These are phyloP conservation scores for Orbilia ellipsospora DNA, from an alignment of 2,329 filamentous ascomycete species.

Conservation along the genomic window DNA sequence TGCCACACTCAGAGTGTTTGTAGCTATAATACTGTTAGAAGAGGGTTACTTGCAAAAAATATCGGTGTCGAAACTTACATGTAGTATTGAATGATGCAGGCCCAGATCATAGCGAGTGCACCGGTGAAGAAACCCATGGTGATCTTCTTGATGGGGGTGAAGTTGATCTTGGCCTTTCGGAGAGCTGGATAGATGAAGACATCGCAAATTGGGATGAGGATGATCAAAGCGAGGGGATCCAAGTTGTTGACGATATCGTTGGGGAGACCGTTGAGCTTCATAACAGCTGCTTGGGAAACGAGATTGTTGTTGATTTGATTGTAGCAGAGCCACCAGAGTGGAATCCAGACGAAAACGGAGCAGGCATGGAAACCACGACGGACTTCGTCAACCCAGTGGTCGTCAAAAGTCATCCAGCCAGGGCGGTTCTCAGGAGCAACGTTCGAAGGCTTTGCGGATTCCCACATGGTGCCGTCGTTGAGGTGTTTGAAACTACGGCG, in stretches of 20 bases:
- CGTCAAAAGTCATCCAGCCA: conserved; percentile 82
- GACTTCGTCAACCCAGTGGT: conserved; percentile 84
- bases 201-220: conserved; percentile 60
- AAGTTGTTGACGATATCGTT: conserved; percentile 60
- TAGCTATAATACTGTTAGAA: conserved; percentile 48
- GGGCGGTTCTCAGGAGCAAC: conserved; percentile 70
- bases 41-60: neutral
- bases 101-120: conserved; percentile 65
- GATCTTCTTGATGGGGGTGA: conserved; percentile 62
- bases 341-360: conserved; percentile 69
- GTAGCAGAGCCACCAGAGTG: conserved; percentile 71
- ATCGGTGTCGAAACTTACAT: conserved; percentile 27
- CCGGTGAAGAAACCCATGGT: conserved; percentile 47
- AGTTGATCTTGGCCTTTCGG: conserved; percentile 40
- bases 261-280: conserved; percentile 65
- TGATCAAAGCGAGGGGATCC: conserved; percentile 59
- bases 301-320: conserved; percentile 70
- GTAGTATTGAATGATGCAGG: conserved; percentile 63
- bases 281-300: conserved; percentile 72
- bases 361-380: conserved; percentile 76
- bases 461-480: conserved; percentile 72
- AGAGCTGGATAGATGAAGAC: conserved; percentile 52
- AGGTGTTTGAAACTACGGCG: conserved; percentile 65
- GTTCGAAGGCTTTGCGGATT: conserved; percentile 74
- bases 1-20: conserved; percentile 51